Evolutionary conservation across 345 rosid species (phyloP).

Genomic region (Bretschneidera sinensis): DNA sequence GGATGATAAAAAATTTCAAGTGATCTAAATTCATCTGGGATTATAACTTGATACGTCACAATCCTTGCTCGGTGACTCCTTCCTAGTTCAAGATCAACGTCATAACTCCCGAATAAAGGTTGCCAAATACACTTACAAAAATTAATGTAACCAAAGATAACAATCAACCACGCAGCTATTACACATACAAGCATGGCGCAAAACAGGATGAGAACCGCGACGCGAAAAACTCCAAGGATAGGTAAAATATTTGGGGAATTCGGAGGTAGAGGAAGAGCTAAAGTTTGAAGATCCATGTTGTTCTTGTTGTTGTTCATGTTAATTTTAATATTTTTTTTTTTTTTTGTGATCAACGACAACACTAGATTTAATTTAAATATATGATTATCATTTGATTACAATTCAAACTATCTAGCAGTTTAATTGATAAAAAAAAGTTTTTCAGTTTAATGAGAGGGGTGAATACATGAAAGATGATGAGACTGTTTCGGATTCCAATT

Average conservation of each 20-base stretch:
- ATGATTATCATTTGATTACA: no score
- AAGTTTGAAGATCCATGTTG: neutral
- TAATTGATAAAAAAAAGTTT: no score
- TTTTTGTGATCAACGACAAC: no score
- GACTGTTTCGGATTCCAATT: no score
- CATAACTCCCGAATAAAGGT: neutral
- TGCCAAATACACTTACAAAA: neutral
- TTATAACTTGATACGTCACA: neutral
- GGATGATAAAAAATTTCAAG: no score
- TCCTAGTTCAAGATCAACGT: conserved; percentile 1
- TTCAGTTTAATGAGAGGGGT: no score
- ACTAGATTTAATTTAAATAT: no score
- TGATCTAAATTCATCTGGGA: neutral
- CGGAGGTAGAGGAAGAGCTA: neutral
- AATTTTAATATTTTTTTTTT: no score
- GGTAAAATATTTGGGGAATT: neutral
- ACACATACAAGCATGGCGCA: neutral
- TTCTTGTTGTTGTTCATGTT: no score
- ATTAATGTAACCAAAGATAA: neutral
- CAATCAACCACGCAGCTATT: neutral
- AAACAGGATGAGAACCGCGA: neutral
- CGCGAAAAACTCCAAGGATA: neutral
- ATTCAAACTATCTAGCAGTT: no score
- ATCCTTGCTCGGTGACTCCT: neutral
- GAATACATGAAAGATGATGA: no score